Conservation (phyloP, 495 filamentous ascomycete species). For the Podospora australis region DNA sequence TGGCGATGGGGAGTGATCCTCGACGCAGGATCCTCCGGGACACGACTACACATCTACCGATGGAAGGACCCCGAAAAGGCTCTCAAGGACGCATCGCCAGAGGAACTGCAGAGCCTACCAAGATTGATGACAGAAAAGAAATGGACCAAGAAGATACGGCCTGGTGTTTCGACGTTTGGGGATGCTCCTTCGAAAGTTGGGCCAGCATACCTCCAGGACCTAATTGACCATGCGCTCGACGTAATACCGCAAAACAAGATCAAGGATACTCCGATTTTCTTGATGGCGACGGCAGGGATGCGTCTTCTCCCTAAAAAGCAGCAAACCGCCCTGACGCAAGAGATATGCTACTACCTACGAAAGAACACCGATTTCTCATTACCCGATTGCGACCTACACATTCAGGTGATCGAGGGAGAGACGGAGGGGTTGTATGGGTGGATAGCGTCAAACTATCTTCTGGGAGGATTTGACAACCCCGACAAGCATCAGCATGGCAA, state of each 20-base stretch:
- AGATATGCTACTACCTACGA: slow-evolving; percentile 80
- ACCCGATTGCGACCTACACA: slow-evolving; percentile 82
- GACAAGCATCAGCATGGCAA: slow-evolving; percentile 67
- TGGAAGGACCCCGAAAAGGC: slow-evolving; percentile 76
- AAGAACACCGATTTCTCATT: slow-evolving; percentile 75
- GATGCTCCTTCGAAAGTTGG: slow-evolving; percentile 70
- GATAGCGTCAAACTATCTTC: slow-evolving; percentile 95
- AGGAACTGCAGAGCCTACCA: slow-evolving; percentile 65
- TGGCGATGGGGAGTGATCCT: slow-evolving; percentile 54
- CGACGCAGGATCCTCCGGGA: slow-evolving; percentile 67
- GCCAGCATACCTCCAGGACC: slow-evolving; percentile 65
- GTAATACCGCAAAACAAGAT: slow-evolving; percentile 73
- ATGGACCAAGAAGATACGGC: slow-evolving; percentile 90
- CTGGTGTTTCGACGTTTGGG: slow-evolving; percentile 87
- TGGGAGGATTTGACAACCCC: slow-evolving; percentile 88
- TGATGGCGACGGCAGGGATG: slow-evolving; percentile 97
- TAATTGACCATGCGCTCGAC: slow-evolving; percentile 79
- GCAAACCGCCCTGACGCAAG: slow-evolving; percentile 60
- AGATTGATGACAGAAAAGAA: slow-evolving; percentile 72
- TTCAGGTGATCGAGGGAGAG: slow-evolving; percentile 94
- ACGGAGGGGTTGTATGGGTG: slow-evolving; percentile 98
- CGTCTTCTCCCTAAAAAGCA: slow-evolving; percentile 72
- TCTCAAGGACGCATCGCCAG: slow-evolving; percentile 49
- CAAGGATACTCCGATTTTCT: slow-evolving; percentile 80
- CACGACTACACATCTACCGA: slow-evolving; percentile 85